Conservation (phyloP, 1,139 yeast species). For the Scheffersomyces segobiensis region DNA sequence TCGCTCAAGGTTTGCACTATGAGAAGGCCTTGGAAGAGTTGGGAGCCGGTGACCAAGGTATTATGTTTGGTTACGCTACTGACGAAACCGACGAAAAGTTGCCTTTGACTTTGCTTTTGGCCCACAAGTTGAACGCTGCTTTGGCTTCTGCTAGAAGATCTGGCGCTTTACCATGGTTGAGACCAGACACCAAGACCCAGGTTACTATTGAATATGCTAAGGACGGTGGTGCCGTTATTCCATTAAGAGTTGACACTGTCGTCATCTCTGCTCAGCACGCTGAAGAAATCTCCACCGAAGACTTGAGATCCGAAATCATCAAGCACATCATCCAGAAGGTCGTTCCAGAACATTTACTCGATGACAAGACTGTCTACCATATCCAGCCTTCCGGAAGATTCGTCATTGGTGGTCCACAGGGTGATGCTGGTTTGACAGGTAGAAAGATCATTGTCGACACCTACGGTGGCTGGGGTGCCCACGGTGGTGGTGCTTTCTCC, state of each 20-base stretch:
- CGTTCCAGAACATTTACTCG: conserved; percentile 86
- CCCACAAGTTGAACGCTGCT: conserved; percentile 96
- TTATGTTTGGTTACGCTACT: conserved; percentile 99
- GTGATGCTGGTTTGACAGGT: conserved; percentile 99
- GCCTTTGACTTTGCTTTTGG: conserved; percentile 90
- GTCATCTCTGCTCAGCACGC: conserved; percentile 98
- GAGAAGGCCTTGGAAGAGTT: conserved; percentile 95
- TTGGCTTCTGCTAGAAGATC: conserved; percentile 97
- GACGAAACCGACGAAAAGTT: conserved; percentile 97
- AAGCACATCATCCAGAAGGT: conserved; percentile 87
- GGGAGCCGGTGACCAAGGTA: conserved; percentile 99
- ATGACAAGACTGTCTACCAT: conserved; percentile 94
- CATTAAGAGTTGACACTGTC: conserved; percentile 94
- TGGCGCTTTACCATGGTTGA: conserved; percentile 91
- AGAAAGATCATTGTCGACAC: conserved; percentile 99
- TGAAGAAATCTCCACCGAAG: conserved; percentile 91
- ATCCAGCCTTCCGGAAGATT: conserved; percentile 99
- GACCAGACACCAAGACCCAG: conserved; percentile 99
- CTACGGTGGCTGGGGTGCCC: conserved; percentile 99
- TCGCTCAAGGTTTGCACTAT: conserved; percentile 98
- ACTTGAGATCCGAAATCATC: conserved; percentile 74
- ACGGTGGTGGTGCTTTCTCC: conserved; percentile 99
- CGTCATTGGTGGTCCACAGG: conserved; percentile 99
- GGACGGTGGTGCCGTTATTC: conserved; percentile 93
- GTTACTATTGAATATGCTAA: conserved; percentile 95